These are phyloP conservation scores for Mesembryanthemum crystallinum DNA, from an alignment of 148 eudicot species.

Conservation along the genomic window DNA sequence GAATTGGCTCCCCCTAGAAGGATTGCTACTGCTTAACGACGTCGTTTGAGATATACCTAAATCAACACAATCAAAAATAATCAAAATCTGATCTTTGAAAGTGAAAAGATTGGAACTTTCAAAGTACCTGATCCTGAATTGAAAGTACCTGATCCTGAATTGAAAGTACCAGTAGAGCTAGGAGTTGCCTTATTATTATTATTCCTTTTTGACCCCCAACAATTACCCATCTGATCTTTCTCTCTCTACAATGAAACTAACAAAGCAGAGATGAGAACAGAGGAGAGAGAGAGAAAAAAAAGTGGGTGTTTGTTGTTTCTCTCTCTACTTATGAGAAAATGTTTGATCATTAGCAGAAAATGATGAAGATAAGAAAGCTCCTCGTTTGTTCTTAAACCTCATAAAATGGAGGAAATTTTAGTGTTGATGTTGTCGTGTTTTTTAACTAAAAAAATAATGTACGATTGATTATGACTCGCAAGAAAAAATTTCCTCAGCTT, in stretches of 20 bases:
- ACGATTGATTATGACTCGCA: constrained; percentile 8
- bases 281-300: neutral
- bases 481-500: neutral
- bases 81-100: neutral
- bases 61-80: neutral
- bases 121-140: constrained; percentile 42
- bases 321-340: neutral
- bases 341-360: neutral
- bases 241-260: neutral
- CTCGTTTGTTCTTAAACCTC: neutral
- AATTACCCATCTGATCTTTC: constrained; percentile 46
- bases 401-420: neutral
- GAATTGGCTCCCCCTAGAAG: constrained; percentile 49
- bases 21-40: constrained; percentile 37
- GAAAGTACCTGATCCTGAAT: constrained; percentile 40
- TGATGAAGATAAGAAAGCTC: constrained; percentile 3
- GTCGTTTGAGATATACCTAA: constrained; percentile 41
- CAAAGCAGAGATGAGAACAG: neutral
- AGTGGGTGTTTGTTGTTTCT: neutral
- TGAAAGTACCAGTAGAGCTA: constrained; percentile 35
- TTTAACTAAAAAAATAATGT: neutral
- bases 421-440: neutral
- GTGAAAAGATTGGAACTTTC: neutral
- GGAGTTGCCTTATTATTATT: constrained; percentile 29
- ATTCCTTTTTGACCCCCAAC: constrained; percentile 40